Evolutionary conservation across 768 basidiomycete genomes (phyloP), one percentile per base, ranked within the genome.

Genomic region (Nevesoporus exiguus): DNA sequence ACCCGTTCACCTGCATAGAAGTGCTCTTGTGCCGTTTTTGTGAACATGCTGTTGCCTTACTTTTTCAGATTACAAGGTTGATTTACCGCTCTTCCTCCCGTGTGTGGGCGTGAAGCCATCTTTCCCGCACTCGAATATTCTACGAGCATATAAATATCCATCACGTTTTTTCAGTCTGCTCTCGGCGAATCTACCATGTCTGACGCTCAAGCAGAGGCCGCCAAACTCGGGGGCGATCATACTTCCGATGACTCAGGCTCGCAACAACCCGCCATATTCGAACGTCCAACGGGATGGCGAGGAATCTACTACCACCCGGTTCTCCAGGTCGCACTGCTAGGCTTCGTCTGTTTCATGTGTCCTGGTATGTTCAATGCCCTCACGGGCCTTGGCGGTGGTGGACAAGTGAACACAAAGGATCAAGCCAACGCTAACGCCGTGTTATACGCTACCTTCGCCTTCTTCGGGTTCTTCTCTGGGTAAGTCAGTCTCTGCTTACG

Each of bases 321-420:
- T n/a, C 3, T 44, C 42, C 42, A 44, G 24, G 42, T 44, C 24
- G 25, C 15, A 29, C 17, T 90, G 69, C 74, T 89, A 21, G 88
- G 86, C 42, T 76, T 90, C 42, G 81, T 89, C 19, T 67, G 67
- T 57, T 83, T 83, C 65, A 80, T 83, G 81, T 58, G 73, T 51
- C 72, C 71, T 67, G 88, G 89, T 52, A 78, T 90, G 51, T 90
- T 88, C 73, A 91, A 91, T 61, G 83, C 88, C 7, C 25, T 44
- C 42, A 44, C 41, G 1, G 41, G 41, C 14, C 76, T 94, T 43
- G 91, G 92, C 4, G 89, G 79, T 40, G 90, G 88, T 41, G 91
- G 91, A 0, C 86, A 87, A 69, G 64, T 89, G 40, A 82, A 88
- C 61, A 50, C 79, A 3, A 76, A 73, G 3, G 86, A 81, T 11